Evolutionary conservation across 2,329 filamentous ascomycete species (phyloP).

Genomic region (Epichloe elymi): DNA sequence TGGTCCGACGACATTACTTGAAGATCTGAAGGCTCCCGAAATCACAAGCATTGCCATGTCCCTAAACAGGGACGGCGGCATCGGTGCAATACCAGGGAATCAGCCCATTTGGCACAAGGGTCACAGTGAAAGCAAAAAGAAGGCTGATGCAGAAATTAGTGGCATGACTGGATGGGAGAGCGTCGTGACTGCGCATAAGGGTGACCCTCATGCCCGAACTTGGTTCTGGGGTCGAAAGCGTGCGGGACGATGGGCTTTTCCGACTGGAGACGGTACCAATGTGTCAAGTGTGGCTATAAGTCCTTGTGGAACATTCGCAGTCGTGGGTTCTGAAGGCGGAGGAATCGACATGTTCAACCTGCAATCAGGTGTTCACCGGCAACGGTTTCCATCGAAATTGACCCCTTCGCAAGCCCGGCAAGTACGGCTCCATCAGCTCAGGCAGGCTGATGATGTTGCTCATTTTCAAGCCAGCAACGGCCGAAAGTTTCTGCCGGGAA

Average conservation of each 20-base stretch:
- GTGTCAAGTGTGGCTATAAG: slow-evolving; percentile 82
- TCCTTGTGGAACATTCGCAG: slow-evolving; percentile 82
- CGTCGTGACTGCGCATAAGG: slow-evolving; percentile 81
- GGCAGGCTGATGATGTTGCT: slow-evolving; percentile 42
- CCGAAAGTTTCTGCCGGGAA: slow-evolving; percentile 32
- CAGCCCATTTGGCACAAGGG: slow-evolving; percentile 75
- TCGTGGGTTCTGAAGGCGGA: slow-evolving; percentile 74
- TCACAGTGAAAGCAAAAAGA: slow-evolving; percentile 43
- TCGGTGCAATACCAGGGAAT: slow-evolving; percentile 68
- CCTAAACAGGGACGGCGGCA: slow-evolving; percentile 86
- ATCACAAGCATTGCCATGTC: slow-evolving; percentile 88
- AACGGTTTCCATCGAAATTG: slow-evolving; percentile 70
- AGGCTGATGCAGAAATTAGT: slow-evolving; percentile 57
- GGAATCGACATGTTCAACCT: slow-evolving; percentile 92
- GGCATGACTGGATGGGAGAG: slow-evolving; percentile 92
- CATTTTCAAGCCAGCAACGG: slow-evolving; percentile 36
- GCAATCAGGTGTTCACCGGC: slow-evolving; percentile 80
- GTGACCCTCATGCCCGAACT: slow-evolving; percentile 73
- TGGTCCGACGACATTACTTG: slow-evolving; percentile 50
- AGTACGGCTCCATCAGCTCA: slow-evolving; percentile 52
- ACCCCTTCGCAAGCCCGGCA: slow-evolving; percentile 69
- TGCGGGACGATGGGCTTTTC: slow-evolving; percentile 85
- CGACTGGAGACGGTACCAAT: slow-evolving; percentile 69
- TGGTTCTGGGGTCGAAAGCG: slow-evolving; percentile 98
- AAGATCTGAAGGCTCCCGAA: slow-evolving; percentile 75